phyloP scores from a whole-genome alignment of 805 yeast species.

The Ogataea degrootiae region DNA sequence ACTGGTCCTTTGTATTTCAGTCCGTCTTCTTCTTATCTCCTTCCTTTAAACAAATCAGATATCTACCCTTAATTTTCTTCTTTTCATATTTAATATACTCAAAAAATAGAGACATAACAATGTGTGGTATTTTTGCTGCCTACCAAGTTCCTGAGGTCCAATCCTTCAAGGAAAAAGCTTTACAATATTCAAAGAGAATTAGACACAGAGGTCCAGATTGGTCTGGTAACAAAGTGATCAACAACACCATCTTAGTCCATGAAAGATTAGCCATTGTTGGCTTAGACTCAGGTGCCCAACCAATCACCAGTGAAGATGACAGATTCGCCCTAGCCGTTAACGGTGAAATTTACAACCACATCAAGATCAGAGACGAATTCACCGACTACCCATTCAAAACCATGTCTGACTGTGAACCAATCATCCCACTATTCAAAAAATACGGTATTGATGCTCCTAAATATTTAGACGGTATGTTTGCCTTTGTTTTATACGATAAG shows the following conservation, averaged over 20 bases:
- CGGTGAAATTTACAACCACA: conserved; percentile 98
- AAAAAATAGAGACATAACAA: conserved; percentile 25
- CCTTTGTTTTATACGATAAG: conserved; percentile 86
- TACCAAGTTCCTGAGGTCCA: conserved; percentile 76
- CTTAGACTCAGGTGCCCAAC: conserved; percentile 97
- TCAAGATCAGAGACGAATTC: conserved; percentile 74
- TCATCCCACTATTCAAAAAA: conserved; percentile 86
- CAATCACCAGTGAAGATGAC: conserved; percentile 78
- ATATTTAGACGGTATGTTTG: conserved; percentile 96
- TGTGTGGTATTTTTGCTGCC: conserved; percentile 99
- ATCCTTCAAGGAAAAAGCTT: conserved; percentile 78
- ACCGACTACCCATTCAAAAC: conserved; percentile 75
- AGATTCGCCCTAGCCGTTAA: conserved; percentile 77
- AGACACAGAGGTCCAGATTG: conserved; percentile 99
- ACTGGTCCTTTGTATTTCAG: background rate
- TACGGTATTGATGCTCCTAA: conserved; percentile 89
- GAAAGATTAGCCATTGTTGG: conserved; percentile 98
- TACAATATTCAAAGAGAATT: conserved; percentile 85
- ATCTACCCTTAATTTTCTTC: too few species aligned
- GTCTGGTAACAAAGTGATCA: conserved; percentile 83
- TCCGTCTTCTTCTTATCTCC: background rate
- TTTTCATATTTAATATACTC: too few species aligned
- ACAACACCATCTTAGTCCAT: conserved; percentile 81
- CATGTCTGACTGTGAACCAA: conserved; percentile 94
- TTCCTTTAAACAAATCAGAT: too few species aligned